Base-by-base conservation (phyloP, 805 yeast genomes). In the Kodamaea neixiangensis region DNA sequence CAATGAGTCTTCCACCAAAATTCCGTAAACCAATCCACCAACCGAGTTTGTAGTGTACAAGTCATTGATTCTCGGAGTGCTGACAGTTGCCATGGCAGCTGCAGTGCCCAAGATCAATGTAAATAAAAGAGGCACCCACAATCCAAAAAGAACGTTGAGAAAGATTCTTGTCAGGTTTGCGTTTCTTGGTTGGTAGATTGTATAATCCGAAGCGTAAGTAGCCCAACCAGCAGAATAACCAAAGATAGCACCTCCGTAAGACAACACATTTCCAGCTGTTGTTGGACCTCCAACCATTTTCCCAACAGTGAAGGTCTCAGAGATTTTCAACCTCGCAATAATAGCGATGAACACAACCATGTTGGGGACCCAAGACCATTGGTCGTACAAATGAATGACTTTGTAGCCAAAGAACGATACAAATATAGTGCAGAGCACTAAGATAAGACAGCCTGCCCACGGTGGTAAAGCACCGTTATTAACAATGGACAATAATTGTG, bases 171-270 rank as follows among this genome's bases (percentile, higher is more conserved):
- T 55, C 42, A 81, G 73, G 67, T 78, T 80, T 55, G 85, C 81
- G 61, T 80, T 77, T 60, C 79, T 74, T 57, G 87, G 89, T 80
- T 87, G 89, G 74, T 89, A 92, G 39, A 86, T 90, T 46, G 96
- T 89, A 72, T 91, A 92, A 71, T 91, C 97, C 48, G 96, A 83
- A 21, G 97, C 94, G 60, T 85, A 89, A 14, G 97, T 85, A 49
- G 96, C 82, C 97, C 97, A 91, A 57, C 97, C 97, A 48, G 96
- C 81, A 45, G 96, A 96, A 63, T 86, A 91, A 55, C 97, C 97
- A 61, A 81, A 91, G 55, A 87, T 68, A 41, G 94, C 71, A 67
- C 90, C 85, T 64, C 97, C 97, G 58, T 86, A 89, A 17, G 93
- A 82, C 50, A 91, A 73, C 14, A 89, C 90, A 60, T 68, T 61